A percentile compares a stretch with the other conserved stretches of the same genome.
These are phyloP conservation scores for Dicorynia guianensis DNA, from an alignment of 306 rosid genomes.

Conservation along the genomic window DNA sequence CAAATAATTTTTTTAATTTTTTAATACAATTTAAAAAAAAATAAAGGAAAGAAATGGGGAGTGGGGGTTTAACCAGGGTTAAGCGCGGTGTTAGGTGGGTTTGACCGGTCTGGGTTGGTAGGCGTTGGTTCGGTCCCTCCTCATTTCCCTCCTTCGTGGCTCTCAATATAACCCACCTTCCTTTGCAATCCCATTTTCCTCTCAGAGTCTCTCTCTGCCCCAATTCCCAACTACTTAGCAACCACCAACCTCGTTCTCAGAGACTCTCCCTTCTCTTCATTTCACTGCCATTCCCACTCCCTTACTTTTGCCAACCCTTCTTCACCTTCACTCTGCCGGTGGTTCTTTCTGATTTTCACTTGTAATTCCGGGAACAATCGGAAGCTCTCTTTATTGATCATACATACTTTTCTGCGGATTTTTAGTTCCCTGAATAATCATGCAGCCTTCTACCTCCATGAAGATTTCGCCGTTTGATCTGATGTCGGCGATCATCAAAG, in stretches of 20 bases:
- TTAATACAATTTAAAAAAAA: no score
- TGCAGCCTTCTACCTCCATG: constrained; percentile 73
- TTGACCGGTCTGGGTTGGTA: constrained; percentile 77
- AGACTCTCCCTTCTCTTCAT: constrained; percentile 26
- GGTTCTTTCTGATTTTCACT: neutral
- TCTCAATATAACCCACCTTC: constrained; percentile 30
- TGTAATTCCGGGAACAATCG: constrained; percentile 31
- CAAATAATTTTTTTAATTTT: neutral
- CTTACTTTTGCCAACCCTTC: neutral
- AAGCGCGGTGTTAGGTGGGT: constrained; percentile 56
- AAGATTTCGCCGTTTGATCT: constrained; percentile 91
- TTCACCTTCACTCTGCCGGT: neutral
- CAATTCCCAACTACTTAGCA: constrained; percentile 50
- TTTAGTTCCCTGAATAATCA: constrained; percentile 8
- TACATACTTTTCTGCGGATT: neutral
- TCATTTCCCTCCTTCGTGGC: constrained; percentile 36
- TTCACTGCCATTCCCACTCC: constrained; percentile 9
- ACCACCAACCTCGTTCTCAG: constrained; percentile 23
- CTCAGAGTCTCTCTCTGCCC: constrained; percentile 30
- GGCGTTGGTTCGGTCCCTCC: constrained; percentile 51
- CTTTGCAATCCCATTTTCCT: constrained; percentile 8
- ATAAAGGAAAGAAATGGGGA: no score
- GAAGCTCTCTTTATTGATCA: neutral
- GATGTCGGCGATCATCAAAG: constrained; percentile 78
- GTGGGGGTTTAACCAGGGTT: constrained; percentile 43